Evolutionary conservation across 805 yeast genomes (phyloP).

Genomic region (Lachancea meyersii): DNA sequence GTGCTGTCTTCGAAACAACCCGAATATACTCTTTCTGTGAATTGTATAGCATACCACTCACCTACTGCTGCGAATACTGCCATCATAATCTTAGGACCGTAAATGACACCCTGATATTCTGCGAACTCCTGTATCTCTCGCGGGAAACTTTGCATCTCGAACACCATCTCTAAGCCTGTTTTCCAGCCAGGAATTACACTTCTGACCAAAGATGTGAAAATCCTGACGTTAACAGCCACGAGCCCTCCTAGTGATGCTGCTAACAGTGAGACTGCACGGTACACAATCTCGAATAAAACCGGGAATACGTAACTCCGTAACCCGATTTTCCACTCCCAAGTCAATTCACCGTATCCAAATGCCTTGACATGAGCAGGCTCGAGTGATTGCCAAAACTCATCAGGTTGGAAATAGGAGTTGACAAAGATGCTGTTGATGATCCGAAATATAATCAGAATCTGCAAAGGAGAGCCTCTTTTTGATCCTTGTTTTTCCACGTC

Average conservation of each 20-base stretch:
- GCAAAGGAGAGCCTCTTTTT: not conserved
- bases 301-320: constrained; percentile 81
- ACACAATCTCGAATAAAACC: constrained; percentile 45
- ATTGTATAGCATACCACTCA: constrained; percentile 52
- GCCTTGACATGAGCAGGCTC: constrained; percentile 83
- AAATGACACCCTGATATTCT: constrained; percentile 38
- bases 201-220: constrained; percentile 2
- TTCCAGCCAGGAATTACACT: constrained; percentile 3
- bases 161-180: constrained; percentile 8
- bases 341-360: constrained; percentile 72
- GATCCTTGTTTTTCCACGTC: not conserved
- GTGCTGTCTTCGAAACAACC: constrained; percentile 19
- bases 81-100: constrained; percentile 61
- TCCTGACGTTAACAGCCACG: constrained; percentile 3
- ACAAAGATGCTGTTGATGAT: constrained; percentile 57
- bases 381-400: constrained; percentile 86
- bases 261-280: not conserved
- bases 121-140: constrained; percentile 28
- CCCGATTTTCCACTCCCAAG: constrained; percentile 91
- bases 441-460: constrained; percentile 36
- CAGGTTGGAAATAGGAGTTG: constrained; percentile 87
- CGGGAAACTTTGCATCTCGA: constrained; percentile 8
- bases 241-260: not conserved
- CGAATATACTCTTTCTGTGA: constrained; percentile 35
- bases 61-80: constrained; percentile 66